Conservation (phyloP, 768 basidiomycete genomes). For the Naematelia aurantialba region DNA sequence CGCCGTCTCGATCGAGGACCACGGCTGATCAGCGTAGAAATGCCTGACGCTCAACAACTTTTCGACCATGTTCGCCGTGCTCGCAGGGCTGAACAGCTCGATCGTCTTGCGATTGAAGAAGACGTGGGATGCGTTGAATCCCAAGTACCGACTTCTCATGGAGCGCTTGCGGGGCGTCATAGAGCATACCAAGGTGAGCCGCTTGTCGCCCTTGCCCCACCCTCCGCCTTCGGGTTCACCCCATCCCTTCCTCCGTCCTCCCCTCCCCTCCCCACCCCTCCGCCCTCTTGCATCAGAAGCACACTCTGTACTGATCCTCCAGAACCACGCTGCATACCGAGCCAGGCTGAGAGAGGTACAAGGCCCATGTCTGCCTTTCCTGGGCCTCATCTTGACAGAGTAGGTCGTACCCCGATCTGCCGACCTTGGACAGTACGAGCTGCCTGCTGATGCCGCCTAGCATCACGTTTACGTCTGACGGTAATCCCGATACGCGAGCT, state of each 20-base stretch:
- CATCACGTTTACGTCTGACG: constrained; percentile 91
- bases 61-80: constrained; percentile 84
- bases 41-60: constrained; percentile 80
- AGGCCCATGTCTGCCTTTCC: constrained; percentile 90
- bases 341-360: constrained; percentile 77
- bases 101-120: constrained; percentile 86
- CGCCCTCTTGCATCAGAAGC: constrained; percentile 21
- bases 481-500: constrained; percentile 78
- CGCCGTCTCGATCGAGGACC: not conserved
- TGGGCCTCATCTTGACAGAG: constrained; percentile 61
- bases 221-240: no score
- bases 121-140: constrained; percentile 80
- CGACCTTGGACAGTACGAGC: not conserved
- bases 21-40: constrained; percentile 57
- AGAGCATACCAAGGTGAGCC: constrained; percentile 62
- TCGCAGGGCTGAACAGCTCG: constrained; percentile 92
- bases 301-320: no score
- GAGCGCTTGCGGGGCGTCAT: constrained; percentile 78
- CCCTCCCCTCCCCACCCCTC: not conserved
- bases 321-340: constrained; percentile 66
- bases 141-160: constrained; percentile 76
- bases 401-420: constrained; percentile 18
- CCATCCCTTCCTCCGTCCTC: no score
- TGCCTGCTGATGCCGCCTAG: constrained; percentile 22
- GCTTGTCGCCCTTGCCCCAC: not conserved